Evolutionary conservation across 1,139 yeast genomes (phyloP).

Genomic region (Saccharomyces hybrid): DNA sequence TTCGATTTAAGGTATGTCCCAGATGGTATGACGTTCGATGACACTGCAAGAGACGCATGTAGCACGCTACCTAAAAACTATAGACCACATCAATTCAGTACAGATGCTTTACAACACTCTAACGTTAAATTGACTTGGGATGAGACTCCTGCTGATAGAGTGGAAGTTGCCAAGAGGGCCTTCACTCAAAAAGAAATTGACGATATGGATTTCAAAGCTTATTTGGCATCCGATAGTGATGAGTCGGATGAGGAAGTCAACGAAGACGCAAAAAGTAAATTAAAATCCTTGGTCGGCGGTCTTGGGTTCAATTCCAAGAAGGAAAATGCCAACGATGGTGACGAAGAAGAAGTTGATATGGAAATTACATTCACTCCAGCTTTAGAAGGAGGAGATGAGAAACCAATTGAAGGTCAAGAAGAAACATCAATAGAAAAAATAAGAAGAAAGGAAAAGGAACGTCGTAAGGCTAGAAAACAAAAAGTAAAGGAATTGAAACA

Average conservation of each 20-base stretch:
- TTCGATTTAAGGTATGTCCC: slow-evolving; percentile 92
- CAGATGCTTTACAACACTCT: slow-evolving; percentile 90
- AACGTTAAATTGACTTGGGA: slow-evolving; percentile 95
- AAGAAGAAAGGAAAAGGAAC: slow-evolving; percentile 85
- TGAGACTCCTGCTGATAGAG: slow-evolving; percentile 89
- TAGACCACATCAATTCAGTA: slow-evolving; percentile 76
- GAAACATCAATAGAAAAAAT: slow-evolving; percentile 77
- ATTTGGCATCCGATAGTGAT: slow-evolving; percentile 83
- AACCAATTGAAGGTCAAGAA: slow-evolving; percentile 40
- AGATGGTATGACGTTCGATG: slow-evolving; percentile 80
- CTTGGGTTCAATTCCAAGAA: slow-evolving; percentile 31
- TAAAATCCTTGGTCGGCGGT: slow-evolving; percentile 54
- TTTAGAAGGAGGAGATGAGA: slow-evolving; percentile 41
- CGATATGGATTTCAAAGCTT: slow-evolving; percentile 94
- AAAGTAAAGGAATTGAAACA: slow-evolving; percentile 54
- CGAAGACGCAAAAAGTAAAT: slow-evolving; percentile 45
- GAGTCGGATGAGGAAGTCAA: slow-evolving; percentile 40
- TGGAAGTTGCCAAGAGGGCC: slow-evolving; percentile 69
- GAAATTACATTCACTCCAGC: slow-evolving; percentile 96
- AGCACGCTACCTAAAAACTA: slow-evolving; percentile 65
- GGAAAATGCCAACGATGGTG: slow-evolving; percentile 33
- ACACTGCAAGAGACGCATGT: slow-evolving; percentile 67
- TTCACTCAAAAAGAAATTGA: slow-evolving; percentile 88
- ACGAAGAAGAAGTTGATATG: slow-evolving; percentile 75
- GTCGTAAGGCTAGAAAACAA: slow-evolving; percentile 74